Evolutionary conservation across 1,284 basidiomycete species (phyloP).

Genomic region (Cryptococcus sp.): DNA sequence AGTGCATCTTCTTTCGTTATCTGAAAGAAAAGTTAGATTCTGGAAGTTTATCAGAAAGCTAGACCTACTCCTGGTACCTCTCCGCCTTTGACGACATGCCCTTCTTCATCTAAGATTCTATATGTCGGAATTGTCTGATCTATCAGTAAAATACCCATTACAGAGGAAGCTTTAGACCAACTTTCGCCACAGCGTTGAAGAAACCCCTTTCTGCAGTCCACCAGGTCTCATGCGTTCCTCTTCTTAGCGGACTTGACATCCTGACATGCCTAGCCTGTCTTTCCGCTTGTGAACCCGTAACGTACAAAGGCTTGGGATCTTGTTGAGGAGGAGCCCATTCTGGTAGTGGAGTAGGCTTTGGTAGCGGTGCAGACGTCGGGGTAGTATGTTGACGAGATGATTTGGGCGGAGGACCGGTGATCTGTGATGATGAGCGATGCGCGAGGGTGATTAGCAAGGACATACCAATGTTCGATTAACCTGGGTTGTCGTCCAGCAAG

Average conservation of each 20-base stretch:
- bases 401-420: constrained; percentile 41
- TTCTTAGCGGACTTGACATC: constrained; percentile 38
- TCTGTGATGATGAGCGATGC: constrained; percentile 18
- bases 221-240: constrained; percentile 46
- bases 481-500: neutral
- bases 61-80: constrained; percentile 61
- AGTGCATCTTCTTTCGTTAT: constrained; percentile 62
- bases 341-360: constrained; percentile 25
- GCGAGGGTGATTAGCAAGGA: neutral
- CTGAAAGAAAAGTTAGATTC: neutral
- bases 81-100: constrained; percentile 65
- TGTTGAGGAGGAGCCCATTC: constrained; percentile 17
- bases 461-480: neutral
- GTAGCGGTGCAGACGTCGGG: constrained; percentile 37
- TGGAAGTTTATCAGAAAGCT: neutral
- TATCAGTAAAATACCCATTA: neutral
- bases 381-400: constrained; percentile 21
- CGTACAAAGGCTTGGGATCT: constrained; percentile 33
- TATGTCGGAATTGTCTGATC: constrained; percentile 62
- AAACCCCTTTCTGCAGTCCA: constrained; percentile 42
- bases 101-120: constrained; percentile 71
- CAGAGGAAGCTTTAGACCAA: constrained; percentile 4
- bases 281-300: constrained; percentile 33
- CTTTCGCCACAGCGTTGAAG: constrained; percentile 46
- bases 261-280: constrained; percentile 25